phyloP scores from a whole-genome alignment of 768 basidiomycete genomes.

The Erythrobasidium yunnanense region DNA sequence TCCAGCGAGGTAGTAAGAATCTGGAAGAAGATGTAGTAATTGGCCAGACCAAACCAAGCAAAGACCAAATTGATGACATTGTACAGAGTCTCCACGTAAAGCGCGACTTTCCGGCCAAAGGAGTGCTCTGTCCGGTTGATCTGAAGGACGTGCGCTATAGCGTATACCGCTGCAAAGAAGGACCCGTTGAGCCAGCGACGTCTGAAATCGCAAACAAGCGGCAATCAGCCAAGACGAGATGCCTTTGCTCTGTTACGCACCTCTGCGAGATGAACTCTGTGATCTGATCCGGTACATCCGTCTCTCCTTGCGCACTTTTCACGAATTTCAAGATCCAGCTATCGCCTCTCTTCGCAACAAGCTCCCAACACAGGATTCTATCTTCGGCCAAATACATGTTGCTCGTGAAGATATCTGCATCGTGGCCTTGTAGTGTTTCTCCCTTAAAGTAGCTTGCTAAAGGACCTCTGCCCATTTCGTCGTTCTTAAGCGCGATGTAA shows the following conservation, averaged over 20 bases:
- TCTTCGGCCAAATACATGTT: conserved; percentile 68
- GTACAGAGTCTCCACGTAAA: conserved; percentile 74
- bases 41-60: conserved; percentile 91
- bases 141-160: conserved; percentile 74
- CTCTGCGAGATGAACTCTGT: conserved; percentile 90
- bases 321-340: conserved; percentile 54
- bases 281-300: conserved; percentile 84
- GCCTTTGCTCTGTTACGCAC: neutral
- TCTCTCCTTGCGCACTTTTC: conserved; percentile 83
- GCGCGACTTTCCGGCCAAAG: conserved; percentile 55
- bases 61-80: conserved; percentile 78
- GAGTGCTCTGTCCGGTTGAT: conserved; percentile 73
- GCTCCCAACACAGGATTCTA: conserved; percentile 77
- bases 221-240: neutral
- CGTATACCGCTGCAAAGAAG: conserved; percentile 89
- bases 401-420: conserved; percentile 39
- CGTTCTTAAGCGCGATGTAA: conserved; percentile 76
- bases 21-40: conserved; percentile 54
- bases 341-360: conserved; percentile 79
- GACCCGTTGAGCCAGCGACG: conserved; percentile 54
- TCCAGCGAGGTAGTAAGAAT: conserved; percentile 82
- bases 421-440: conserved; percentile 55
- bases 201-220: no score
- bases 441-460: conserved; percentile 89
- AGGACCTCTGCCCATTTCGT: conserved; percentile 75